These are phyloP conservation scores for Plantago coronopus DNA, from an alignment of 305 asterid genomes.

Conservation along the genomic window DNA sequence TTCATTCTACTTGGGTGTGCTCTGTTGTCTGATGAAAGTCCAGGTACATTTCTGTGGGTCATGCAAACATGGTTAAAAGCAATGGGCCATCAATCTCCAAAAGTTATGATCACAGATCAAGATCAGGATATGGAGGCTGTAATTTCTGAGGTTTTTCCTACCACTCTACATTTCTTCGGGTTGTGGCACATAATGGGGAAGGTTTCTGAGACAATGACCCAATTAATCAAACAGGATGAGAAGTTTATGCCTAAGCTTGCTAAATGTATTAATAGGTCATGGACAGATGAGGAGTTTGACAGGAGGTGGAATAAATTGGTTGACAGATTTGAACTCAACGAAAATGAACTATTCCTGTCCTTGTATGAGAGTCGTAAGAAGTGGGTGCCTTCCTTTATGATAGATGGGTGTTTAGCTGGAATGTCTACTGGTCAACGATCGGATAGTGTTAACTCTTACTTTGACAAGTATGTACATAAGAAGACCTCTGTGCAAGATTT, in stretches of 20 bases:
- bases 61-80: conserved; percentile 82
- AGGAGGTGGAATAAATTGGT: conserved; percentile 81
- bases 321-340: conserved; percentile 66
- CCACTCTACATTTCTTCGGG: conserved; percentile 59
- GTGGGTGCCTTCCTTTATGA: conserved; percentile 75
- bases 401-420: conserved; percentile 75
- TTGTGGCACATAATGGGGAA: conserved; percentile 79
- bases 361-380: conserved; percentile 69
- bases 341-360: conserved; percentile 56
- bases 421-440: conserved; percentile 76
- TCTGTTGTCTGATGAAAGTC: conserved; percentile 69
- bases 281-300: conserved; percentile 80
- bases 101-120: conserved; percentile 68
- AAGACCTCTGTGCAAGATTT: conserved; percentile 79
- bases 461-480: conserved; percentile 91
- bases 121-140: conserved; percentile 53
- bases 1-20: conserved; percentile 93
- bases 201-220: conserved; percentile 62
- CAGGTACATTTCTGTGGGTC: conserved; percentile 72
- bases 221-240: conserved; percentile 65
- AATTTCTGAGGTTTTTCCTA: conserved; percentile 60
- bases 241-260: conserved; percentile 62
- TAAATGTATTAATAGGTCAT: conserved; percentile 71
- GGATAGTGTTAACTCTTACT: conserved; percentile 81
- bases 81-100: conserved; percentile 84